Conservation (phyloP, 331 rosid genomes). For the Phaseolus coccineus region DNA sequence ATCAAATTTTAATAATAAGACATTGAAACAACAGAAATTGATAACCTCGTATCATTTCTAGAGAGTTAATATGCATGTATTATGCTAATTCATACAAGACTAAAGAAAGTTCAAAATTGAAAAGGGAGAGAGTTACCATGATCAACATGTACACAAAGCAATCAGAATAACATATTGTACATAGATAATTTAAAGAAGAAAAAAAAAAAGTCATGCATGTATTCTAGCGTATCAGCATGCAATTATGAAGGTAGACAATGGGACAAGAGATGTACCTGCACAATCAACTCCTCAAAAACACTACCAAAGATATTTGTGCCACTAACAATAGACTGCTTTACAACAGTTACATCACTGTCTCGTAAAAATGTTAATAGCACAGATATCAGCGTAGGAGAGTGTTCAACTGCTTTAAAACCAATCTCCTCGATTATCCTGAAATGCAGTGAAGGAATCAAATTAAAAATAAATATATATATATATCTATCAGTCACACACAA, state of each 20-base stretch:
- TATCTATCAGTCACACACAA: too few relatives aligned
- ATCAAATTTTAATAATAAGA: background rate
- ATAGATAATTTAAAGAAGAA: background rate
- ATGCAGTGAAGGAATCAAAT: slow-evolving; percentile 32
- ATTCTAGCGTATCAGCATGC: background rate
- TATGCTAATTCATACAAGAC: background rate
- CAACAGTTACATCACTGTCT: slow-evolving; percentile 63
- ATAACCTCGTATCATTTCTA: background rate
- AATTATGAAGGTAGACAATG: background rate
- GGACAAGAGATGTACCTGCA: slow-evolving; percentile 70
- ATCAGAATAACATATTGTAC: background rate
- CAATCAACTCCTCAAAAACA: slow-evolving; percentile 79
- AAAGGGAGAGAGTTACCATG: slow-evolving; percentile 6
- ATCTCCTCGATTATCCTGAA: slow-evolving; percentile 87
- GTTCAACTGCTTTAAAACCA: slow-evolving; percentile 74
- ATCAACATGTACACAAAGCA: background rate
- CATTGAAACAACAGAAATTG: slow-evolving; percentile 27
- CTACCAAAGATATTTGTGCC: slow-evolving; percentile 69
- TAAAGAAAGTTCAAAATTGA: background rate
- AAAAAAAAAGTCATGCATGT: background rate
- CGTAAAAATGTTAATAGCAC: slow-evolving; percentile 66
- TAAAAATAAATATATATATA: background rate
- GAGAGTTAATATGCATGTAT: background rate
- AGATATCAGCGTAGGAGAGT: slow-evolving; percentile 69
- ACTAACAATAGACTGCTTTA: slow-evolving; percentile 72